Conservation (phyloP, 192 early-diverging fungal species). For the Coemansia sp. region DNA sequence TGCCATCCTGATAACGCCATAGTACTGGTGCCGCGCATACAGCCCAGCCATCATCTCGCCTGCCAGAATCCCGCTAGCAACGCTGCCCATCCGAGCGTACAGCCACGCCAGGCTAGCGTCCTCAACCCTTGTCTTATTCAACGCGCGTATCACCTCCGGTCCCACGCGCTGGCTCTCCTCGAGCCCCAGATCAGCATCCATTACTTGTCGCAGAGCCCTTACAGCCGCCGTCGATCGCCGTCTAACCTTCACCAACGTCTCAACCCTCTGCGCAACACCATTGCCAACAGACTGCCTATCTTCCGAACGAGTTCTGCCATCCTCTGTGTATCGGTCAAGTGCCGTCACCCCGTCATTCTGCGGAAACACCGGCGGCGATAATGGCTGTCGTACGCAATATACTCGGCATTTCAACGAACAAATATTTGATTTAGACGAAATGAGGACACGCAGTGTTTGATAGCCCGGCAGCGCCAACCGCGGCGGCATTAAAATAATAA, state of each 20-base stretch:
- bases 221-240: background rate
- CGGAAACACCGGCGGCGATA: background rate
- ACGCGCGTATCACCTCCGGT: background rate
- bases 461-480: background rate
- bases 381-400: background rate
- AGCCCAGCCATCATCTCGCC: background rate
- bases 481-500: slow-evolving; percentile 3
- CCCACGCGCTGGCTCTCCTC: background rate
- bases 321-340: background rate
- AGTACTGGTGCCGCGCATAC: background rate
- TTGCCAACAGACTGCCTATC: background rate
- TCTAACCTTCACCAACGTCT: background rate
- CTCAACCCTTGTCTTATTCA: background rate
- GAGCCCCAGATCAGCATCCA: background rate
- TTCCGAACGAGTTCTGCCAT: background rate
- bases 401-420: background rate
- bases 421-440: background rate
- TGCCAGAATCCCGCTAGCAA: background rate
- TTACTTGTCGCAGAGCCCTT: background rate
- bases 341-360: background rate
- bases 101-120: background rate
- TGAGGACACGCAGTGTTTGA: background rate
- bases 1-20: background rate
- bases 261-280: background rate
- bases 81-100: background rate